Base-by-base conservation (phyloP, 768 basidiomycete species). In the Mycena vulgaris region DNA sequence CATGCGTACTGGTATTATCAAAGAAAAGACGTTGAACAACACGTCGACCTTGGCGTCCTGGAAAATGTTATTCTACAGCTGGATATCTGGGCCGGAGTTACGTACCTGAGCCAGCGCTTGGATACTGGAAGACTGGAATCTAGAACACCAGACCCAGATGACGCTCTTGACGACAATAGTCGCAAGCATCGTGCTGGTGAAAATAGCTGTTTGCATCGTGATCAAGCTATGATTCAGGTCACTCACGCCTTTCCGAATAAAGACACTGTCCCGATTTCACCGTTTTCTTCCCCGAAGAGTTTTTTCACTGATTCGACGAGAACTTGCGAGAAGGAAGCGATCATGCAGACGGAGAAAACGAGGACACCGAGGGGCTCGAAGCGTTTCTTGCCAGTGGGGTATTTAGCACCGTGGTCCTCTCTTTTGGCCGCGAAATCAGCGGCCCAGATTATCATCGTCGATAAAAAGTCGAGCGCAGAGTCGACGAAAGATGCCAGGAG, bases 271-370 rank as follows among this genome's bases (percentile, higher is more conserved):
- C 68, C 72, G n/a, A 74, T 59, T 45, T 66, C 66, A 16, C 65
- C 65, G 28, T 31, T 57, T 30, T 68, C 65, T 25, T 52, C 35
- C 37, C 31, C 60, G 37, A 74, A 71, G 23, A 74, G 66, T 39
- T 69, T 68, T 37, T 68, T 71, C 30, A 71, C 7, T 8, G 67
- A 60, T 28, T 74, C 73, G 27, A 69, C 49, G 6, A 71, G 62
- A 35, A 74, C 73, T 47, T 71, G 70, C 16, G 66, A 68, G 60
- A 74, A 74, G 8, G 70, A 71, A 6, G 73, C 70, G 21, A 74
- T 69, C 73, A 74, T 74, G 67, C 69, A 71, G 30, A 74, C 73
- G n/a, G 67, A 69, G 49, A 74, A 74, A 3, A 74, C 64, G 39
- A 74, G 66, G 17, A 74, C 73, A 2, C 73, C 73, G 27, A 74